Percentiles rank a stretch among this genome's conserved stretches.
Evolutionary conservation across 148 eudicot genomes (phyloP).

Genomic region (Chenopodium quinoa): DNA sequence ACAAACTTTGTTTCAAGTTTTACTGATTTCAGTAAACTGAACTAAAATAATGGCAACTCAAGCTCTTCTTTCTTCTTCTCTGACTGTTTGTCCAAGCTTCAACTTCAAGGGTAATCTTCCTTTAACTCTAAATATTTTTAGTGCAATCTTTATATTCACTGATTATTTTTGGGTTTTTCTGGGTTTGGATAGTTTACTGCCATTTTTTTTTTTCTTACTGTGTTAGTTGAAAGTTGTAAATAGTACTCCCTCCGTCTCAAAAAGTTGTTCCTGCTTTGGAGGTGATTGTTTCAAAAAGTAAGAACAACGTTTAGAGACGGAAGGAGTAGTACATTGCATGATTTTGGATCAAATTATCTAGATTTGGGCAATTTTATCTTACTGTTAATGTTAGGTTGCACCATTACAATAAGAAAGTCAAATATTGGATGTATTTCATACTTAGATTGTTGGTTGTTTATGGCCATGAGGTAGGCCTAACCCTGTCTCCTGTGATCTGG

Average conservation of each 20-base stretch:
- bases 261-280: too few relatives aligned
- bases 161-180: background rate
- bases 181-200: background rate
- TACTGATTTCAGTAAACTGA: too few relatives aligned
- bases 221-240: background rate
- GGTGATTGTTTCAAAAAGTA: too few relatives aligned
- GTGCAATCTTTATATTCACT: background rate
- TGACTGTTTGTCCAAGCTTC: constrained; percentile 6
- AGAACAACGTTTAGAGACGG: too few relatives aligned
- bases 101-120: constrained; percentile 19
- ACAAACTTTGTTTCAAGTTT: too few relatives aligned
- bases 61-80: constrained; percentile 17
- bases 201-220: background rate
- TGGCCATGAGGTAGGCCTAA: background rate
- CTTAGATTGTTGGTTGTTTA: too few relatives aligned
- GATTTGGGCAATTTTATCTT: background rate
- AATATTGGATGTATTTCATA: too few relatives aligned
- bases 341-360: background rate
- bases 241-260: too few relatives aligned
- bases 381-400: too few relatives aligned
- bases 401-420: background rate
- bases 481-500: background rate
- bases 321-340: background rate
- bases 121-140: too few relatives aligned
- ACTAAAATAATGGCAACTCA: constrained; percentile 28